Evolutionary conservation across 768 basidiomycete species (phyloP), one percentile per base, ranked within the genome.

Genomic region (Trametes villosa): DNA sequence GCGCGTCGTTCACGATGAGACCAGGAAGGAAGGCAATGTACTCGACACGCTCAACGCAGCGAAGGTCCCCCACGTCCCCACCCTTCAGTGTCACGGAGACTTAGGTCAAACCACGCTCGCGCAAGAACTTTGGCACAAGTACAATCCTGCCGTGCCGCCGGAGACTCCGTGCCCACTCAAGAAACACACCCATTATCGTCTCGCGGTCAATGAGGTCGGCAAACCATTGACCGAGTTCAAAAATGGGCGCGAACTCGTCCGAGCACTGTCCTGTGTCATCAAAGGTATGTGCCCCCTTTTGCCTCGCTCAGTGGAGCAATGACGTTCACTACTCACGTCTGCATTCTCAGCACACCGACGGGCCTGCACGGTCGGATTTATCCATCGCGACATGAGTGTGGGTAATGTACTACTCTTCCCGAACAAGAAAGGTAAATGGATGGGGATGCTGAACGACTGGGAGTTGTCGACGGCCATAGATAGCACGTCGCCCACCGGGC

Each of bases 131-230:
- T 55, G 60, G 60, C 24, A 24, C 22, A 2, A 22, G 38, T 11
- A 38, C 2, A 29, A 61, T 20, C 20, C 33, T 4, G 42, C 24
- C 11, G 12, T 41, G 40, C n/a, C 26, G 53, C 29, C 45, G 8
- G n/a, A n/a, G n/a, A n/a, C n/a, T n/a, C n/a, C n/a, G n/a, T n/a
- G n/a, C n/a, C 47, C 47, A 0, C 33, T 61, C 34, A 55, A 55
- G 53, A 22, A n/a, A 27, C 51, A 55, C 60, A 38, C 41, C 13
- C 64, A 65, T 22, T 65, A 61, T 26, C 64, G 64, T 1, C 55
- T 65, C 15, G 59, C 58, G 20, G 51, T 61, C n/a, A n/a, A 59
- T 22, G 55, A 65, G 22, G 64, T 65, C 31, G 33, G 56, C 9
- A 48, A 46, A 17, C 64, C 64, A 1, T 20, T 65, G 49, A 33